Evolutionary conservation across 192 early-diverging fungal species (phyloP).

Genomic region (Coemansia sp.): DNA sequence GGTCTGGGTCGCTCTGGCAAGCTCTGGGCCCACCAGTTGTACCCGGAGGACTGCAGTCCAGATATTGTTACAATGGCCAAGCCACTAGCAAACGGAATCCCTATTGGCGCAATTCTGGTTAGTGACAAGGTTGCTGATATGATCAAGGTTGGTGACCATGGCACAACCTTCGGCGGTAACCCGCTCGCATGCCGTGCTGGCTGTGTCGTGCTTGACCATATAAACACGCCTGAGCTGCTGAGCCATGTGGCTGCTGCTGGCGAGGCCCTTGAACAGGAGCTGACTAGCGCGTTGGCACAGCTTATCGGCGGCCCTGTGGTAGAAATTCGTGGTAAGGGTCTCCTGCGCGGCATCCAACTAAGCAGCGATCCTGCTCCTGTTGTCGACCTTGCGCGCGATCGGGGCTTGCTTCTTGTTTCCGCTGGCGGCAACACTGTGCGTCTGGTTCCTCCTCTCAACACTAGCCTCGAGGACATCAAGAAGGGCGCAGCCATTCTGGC

Average conservation of each 20-base stretch:
- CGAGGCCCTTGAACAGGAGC: conserved; percentile 55
- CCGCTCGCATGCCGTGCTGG: conserved; percentile 89
- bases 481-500: conserved; percentile 71
- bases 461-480: conserved; percentile 73
- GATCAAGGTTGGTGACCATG: conserved; percentile 90
- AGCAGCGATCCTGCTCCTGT: conserved; percentile 62
- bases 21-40: conserved; percentile 81
- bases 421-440: conserved; percentile 89
- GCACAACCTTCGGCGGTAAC: conserved; percentile 96
- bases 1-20: conserved; percentile 88
- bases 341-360: conserved; percentile 88
- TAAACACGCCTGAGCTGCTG: conserved; percentile 72
- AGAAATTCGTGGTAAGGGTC: conserved; percentile 80
- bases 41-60: conserved; percentile 64
- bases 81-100: conserved; percentile 94
- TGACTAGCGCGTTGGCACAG: conserved; percentile 42
- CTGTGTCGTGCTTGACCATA: conserved; percentile 65
- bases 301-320: conserved; percentile 58
- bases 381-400: conserved; percentile 72
- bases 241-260: conserved; percentile 64
- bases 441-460: conserved; percentile 85
- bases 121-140: conserved; percentile 72
- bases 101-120: conserved; percentile 90
- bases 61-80: conserved; percentile 96
- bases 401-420: conserved; percentile 83